Base-by-base conservation (phyloP, 1,139 yeast species). In the Arxiozyma slooffiae region DNA sequence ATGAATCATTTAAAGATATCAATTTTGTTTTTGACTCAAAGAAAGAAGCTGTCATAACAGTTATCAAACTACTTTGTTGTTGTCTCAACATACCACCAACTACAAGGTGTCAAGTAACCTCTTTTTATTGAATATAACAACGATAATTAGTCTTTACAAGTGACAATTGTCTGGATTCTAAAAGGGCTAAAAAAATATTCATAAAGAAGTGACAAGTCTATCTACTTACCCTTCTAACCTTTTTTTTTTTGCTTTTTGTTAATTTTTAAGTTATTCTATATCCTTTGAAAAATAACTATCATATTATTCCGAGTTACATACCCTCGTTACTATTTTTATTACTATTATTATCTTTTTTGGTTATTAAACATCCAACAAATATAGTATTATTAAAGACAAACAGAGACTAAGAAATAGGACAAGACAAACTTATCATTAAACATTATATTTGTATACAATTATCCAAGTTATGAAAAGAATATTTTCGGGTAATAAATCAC, bases 401-500 rank as follows among this genome's bases (percentile, higher is more conserved):
- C 34, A 26, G 34, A 26, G 11, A 26, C 34, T 6, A 30, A 30
- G n/a, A 30, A 11, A 11, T n/a, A 30, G 14, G 36, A 6, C 6
- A 30, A 14, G 1, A 14, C 36, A 30, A 2, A 30, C 14, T 30
- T 30, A 30, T 30, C 2, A 30, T n/a, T 4, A 30, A 5, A 14
- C n/a, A n/a, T n/a, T n/a, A n/a, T n/a, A n/a, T n/a, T n/a, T n/a
- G n/a, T n/a, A n/a, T n/a, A n/a, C 16, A 30, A 30, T 11, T 30
- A 16, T 30, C 36, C 14, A 20, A 42, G 9, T 11, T 17, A 54
- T 54, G 57, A 54, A 52, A 39, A 46, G 55, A 36, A 26, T 54
- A 7, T 48, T 54, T 20, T 54, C 57, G 1, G 50, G 57, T 30
- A 38, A 49, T 2, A 52, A 48, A 22, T 52, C 55, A 9, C 53